Evolutionary conservation across 805 yeast genomes (phyloP).

Genomic region (Ogataea wickerhamii): DNA sequence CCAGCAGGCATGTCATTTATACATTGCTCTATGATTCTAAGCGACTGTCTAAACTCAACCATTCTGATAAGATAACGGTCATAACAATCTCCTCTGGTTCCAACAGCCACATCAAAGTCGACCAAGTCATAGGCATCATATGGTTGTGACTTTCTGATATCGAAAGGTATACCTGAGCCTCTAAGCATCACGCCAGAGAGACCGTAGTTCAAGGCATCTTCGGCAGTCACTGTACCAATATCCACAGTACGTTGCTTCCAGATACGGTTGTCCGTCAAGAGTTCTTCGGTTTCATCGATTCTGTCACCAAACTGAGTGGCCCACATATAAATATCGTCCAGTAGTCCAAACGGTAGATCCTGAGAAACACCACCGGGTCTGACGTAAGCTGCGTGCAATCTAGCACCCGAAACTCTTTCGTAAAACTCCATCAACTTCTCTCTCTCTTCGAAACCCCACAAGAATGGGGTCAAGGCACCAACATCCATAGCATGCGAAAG

Average conservation of each 20-base stretch:
- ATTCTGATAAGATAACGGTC: constrained; percentile 85
- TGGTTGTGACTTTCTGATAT: constrained; percentile 81
- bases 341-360: constrained; percentile 79
- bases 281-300: constrained; percentile 85
- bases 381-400: constrained; percentile 83
- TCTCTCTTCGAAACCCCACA: constrained; percentile 94
- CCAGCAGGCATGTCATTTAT: constrained; percentile 90
- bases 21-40: constrained; percentile 87
- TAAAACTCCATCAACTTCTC: constrained; percentile 91
- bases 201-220: constrained; percentile 79
- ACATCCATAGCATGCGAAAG: constrained; percentile 91
- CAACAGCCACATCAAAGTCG: constrained; percentile 85
- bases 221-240: constrained; percentile 79
- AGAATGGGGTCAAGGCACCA: constrained; percentile 88
- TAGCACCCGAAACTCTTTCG: constrained; percentile 87
- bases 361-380: constrained; percentile 93
- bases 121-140: constrained; percentile 86
- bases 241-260: constrained; percentile 86
- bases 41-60: constrained; percentile 89
- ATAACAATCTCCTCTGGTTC: constrained; percentile 85
- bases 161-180: constrained; percentile 87
- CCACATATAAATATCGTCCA: constrained; percentile 94
- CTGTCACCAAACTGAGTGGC: constrained; percentile 94
- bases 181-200: constrained; percentile 87
- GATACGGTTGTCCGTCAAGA: constrained; percentile 85